phyloP scores from a whole-genome alignment of 1,284 basidiomycete genomes.

The Agaricales sp. region DNA sequence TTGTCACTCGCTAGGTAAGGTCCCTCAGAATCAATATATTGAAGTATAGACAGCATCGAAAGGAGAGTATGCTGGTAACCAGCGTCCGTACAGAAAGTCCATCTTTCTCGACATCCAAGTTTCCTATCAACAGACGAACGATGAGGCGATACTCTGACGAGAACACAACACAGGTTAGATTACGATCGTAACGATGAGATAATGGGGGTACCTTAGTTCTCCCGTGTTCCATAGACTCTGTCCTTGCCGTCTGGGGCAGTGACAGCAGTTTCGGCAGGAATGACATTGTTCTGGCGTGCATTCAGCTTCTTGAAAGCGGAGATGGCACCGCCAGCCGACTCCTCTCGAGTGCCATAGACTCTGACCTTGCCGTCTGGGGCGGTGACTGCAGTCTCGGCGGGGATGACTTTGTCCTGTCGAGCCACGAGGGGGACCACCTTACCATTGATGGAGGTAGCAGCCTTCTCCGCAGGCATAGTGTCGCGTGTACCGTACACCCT shows the following conservation, averaged over 20 bases:
- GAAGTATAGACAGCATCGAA: too few species aligned
- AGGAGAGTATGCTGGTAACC: too few species aligned
- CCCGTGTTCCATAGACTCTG: conserved; percentile 14
- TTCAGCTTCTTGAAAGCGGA: conserved; percentile 21
- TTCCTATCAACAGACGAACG: too few species aligned
- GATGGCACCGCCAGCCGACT: conserved; percentile 20
- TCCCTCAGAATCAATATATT: too few species aligned
- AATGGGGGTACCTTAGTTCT: too few species aligned
- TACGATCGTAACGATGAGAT: too few species aligned
- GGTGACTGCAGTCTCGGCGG: conserved; percentile 11
- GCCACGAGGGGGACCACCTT: neutral
- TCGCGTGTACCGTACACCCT: conserved; percentile 4
- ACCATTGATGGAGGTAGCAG: neutral
- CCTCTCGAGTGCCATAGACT: conserved; percentile 17
- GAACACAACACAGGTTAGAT: too few species aligned
- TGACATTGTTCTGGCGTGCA: conserved; percentile 14
- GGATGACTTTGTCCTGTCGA: conserved; percentile 7
- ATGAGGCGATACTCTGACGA: too few species aligned
- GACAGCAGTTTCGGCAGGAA: conserved; percentile 24
- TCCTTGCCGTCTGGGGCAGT: conserved; percentile 23
- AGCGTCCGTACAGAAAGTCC: too few species aligned
- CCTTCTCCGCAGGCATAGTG: neutral
- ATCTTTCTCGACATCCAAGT: too few species aligned
- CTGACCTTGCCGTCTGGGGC: conserved; percentile 15
- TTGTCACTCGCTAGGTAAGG: too few species aligned